phyloP scores from a whole-genome alignment of 78 protist species.

The Neovahlkampfia damariscottae region DNA sequence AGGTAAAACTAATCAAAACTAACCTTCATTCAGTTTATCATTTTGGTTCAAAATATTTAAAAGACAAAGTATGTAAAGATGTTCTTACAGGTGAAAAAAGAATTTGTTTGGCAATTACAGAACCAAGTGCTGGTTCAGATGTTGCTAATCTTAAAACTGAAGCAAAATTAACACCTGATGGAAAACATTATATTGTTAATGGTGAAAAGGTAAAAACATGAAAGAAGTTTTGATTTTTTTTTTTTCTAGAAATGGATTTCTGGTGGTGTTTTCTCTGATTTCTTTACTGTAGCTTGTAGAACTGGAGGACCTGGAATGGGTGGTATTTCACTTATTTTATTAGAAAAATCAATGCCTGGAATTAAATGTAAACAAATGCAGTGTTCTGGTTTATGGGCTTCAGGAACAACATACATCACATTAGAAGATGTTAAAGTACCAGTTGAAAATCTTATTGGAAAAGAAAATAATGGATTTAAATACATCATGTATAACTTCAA shows the following conservation, averaged over 20 bases:
- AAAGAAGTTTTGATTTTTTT: too few relatives aligned
- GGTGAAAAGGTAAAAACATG: too few relatives aligned
- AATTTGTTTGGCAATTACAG: conserved; percentile 85
- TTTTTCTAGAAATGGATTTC: conserved; percentile 85
- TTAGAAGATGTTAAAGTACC: conserved; percentile 47
- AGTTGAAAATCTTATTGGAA: conserved; percentile 69
- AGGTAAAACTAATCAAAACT: too few relatives aligned
- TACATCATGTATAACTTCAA: conserved; percentile 81
- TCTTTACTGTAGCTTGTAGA: conserved; percentile 30
- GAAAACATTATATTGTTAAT: conserved; percentile 42
- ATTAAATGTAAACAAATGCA: conserved; percentile 72
- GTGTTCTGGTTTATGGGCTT: conserved; percentile 83
- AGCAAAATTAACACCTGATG: conserved; percentile 50
- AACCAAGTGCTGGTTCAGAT: conserved; percentile 84
- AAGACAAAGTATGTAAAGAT: background rate
- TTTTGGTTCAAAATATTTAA: conserved; percentile 1
- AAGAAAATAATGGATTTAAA: conserved; percentile 54
- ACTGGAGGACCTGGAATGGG: conserved; percentile 53
- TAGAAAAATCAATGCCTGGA: conserved; percentile 64
- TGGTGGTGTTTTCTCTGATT: conserved; percentile 50
- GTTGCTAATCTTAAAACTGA: conserved; percentile 65
- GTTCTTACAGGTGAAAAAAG: conserved; percentile 68
- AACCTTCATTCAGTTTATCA: too few relatives aligned
- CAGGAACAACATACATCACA: conserved; percentile 67
- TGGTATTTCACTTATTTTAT: conserved; percentile 39